Base-by-base conservation (phyloP, 2,329 filamentous ascomycete species). In the Stenocarpella maydis region DNA sequence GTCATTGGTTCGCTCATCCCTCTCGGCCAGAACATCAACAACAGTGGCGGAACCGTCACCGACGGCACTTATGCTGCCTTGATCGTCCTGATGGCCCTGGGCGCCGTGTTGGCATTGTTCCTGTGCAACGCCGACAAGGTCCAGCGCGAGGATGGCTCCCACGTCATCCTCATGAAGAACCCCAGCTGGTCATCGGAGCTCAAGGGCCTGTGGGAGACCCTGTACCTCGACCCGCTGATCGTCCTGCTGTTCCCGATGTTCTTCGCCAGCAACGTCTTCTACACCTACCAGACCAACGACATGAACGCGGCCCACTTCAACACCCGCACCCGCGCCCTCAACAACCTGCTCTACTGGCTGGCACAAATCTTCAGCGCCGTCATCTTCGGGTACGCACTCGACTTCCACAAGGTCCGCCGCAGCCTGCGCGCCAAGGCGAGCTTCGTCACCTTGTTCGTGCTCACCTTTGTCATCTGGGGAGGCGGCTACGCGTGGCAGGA, bases 31-130 rank as follows among this genome's bases (percentile, higher is more conserved):
- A 93, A 92, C 81, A 86, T 92, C 76, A 79, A 92, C 81, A 86
- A 83, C 70, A 85, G 78, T 17, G 80, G 67, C 69, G 79, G 79
- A 55, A 82, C 82, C 17, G 91, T 92, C 69, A 88, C 81, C 55
- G 91, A 95, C 75, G 93, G 92, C 67, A 97, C 94, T n/a, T 97
- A 97, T 75, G 89, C 95, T 68, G 94, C 90, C 49, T 96, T 97
- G 82, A 89, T 97, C 72, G 85, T 96, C n/a, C 88, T 97, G 74
- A 96, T 94, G 83, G 84, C 92, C 65, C 74, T 87, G 54, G 93
- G 93, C 54, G 92, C 92, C 71, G 74, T 88, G 17, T 83, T 97
- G 2, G 88, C 92, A 37, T 88, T 92, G 76, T 83, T 85, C 49
- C 86, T 97, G 4, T 89, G 89, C 75, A 89, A 96, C 75, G 92